Evolutionary conservation across 441 rosid genomes (phyloP), one percentile per base, ranked within the genome.

Genomic region (Melastoma candidum): DNA sequence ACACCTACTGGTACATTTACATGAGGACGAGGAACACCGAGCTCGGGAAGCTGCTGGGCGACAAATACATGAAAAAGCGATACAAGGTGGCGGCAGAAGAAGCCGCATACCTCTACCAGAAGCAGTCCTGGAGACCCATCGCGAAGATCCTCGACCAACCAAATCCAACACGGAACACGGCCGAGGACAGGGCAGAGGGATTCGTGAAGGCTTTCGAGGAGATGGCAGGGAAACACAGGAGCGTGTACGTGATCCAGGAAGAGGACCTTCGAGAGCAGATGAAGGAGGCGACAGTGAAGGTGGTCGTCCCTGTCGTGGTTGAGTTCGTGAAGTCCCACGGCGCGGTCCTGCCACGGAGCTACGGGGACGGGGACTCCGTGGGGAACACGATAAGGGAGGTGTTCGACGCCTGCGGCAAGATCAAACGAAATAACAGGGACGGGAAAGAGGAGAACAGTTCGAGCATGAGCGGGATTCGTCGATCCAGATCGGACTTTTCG

Each of bases 1-100:
- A 77, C 73, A 72, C 77, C 6, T 71, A 77, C 49, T 80, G 85
- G 90, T 83, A 83, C 67, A 72, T 83, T 49, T 77, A 80, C 71
- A 77, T 72, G 84, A 72, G 84, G 52, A 66, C 73, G 1, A 69
- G 74, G 59, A 77, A 71, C 65, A 74, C 82, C 0, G 82, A 80
- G 51, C 79, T 80, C 8, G 77, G 73, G 13, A 72, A 69, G 61
- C 67, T 83, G 54, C 48, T 80, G 13, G 85, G 84, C 46, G 75
- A 77, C 36, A 69, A 76, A 51, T 67, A 68, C 70, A 39, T 76
- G 73, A 80, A 68, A 54, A 48, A 54, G 58, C 65, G 54, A n/a
- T 77, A 67, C 77, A 77, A 80, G 70, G 44, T 53, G 39, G 65
- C 64, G 3, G 82, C 90, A 0, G 85, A 77, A 63, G 84, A 77